A percentile compares a stretch with the other conserved stretches of the same genome.
Conservation (phyloP, 148 eudicot species). For the Camellia japonica region DNA sequence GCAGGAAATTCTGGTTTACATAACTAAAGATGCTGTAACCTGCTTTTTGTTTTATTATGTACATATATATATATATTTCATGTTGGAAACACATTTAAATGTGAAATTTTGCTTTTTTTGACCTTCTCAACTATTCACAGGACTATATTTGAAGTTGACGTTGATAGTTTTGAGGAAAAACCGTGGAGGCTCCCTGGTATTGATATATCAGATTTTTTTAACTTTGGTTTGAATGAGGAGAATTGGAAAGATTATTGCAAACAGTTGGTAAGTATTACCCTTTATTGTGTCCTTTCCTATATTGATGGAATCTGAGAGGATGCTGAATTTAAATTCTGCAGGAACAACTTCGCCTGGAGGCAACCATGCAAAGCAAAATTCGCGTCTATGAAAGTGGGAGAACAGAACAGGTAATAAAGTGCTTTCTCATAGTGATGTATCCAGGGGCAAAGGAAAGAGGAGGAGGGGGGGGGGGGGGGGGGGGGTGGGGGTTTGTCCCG, state of each 20-base stretch:
- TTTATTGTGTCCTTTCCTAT: not conserved
- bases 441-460: too few species aligned
- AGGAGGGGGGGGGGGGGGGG: too few species aligned
- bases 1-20: not conserved
- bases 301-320: constrained; percentile 12
- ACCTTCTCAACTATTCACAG: constrained; percentile 32
- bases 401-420: constrained; percentile 68
- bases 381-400: constrained; percentile 93
- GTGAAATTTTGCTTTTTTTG: not conserved
- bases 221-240: constrained; percentile 83
- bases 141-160: constrained; percentile 87
- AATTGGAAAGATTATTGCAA: constrained; percentile 95
- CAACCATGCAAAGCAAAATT: constrained; percentile 87
- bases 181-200: constrained; percentile 84
- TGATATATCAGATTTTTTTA: constrained; percentile 85
- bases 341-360: constrained; percentile 84
- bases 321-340: constrained; percentile 32
- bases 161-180: constrained; percentile 93
- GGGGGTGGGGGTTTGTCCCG: too few species aligned
- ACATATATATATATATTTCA: not conserved
- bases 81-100: not conserved
- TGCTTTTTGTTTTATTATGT: not conserved
- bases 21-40: not conserved
- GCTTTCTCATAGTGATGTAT: constrained; percentile 10
- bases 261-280: constrained; percentile 62